phyloP scores from a whole-genome alignment of 306 rosid species.

The Pyrus bretschneideri region DNA sequence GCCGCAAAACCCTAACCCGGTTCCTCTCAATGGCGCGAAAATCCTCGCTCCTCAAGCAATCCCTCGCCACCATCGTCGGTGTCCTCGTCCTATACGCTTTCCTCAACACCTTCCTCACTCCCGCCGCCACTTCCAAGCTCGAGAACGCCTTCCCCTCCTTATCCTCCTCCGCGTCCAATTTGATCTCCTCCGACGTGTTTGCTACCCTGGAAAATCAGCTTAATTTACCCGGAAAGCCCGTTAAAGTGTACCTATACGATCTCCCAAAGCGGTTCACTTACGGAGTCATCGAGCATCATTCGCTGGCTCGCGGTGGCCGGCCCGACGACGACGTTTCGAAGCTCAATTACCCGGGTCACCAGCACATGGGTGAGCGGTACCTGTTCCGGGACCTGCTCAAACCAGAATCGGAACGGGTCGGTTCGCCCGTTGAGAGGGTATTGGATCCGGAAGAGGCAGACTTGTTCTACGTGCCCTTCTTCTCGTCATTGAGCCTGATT shows the following conservation, averaged over 20 bases:
- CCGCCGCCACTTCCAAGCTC: slow-evolving; percentile 35
- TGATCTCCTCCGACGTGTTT: too few relatives aligned
- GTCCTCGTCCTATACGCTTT: slow-evolving; percentile 40
- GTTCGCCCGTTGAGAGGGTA: slow-evolving; percentile 48
- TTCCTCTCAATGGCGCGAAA: slow-evolving; percentile 43
- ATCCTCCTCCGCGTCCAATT: slow-evolving; percentile 1
- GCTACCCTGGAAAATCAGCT: not conserved
- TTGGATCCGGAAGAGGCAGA: slow-evolving; percentile 88
- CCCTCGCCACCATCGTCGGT: slow-evolving; percentile 39
- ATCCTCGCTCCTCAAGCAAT: slow-evolving; percentile 45
- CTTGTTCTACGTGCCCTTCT: slow-evolving; percentile 71
- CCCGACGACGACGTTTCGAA: slow-evolving; percentile 9
- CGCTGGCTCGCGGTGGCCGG: slow-evolving; percentile 60
- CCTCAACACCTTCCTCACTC: slow-evolving; percentile 38
- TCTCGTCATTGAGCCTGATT: slow-evolving; percentile 69
- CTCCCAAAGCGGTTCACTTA: slow-evolving; percentile 64
- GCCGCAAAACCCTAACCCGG: not conserved
- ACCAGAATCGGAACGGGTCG: slow-evolving; percentile 42
- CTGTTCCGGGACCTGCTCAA: slow-evolving; percentile 53
- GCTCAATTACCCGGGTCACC: slow-evolving; percentile 86
- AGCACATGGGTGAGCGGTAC: slow-evolving; percentile 96
- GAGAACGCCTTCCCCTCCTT: slow-evolving; percentile 25
- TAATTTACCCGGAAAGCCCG: not conserved
- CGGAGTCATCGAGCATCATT: slow-evolving; percentile 59
- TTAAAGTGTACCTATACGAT: slow-evolving; percentile 55